These are phyloP conservation scores for Saccharum officinarum DNA, from an alignment of 176 grass and related monocot genomes.

Conservation along the genomic window DNA sequence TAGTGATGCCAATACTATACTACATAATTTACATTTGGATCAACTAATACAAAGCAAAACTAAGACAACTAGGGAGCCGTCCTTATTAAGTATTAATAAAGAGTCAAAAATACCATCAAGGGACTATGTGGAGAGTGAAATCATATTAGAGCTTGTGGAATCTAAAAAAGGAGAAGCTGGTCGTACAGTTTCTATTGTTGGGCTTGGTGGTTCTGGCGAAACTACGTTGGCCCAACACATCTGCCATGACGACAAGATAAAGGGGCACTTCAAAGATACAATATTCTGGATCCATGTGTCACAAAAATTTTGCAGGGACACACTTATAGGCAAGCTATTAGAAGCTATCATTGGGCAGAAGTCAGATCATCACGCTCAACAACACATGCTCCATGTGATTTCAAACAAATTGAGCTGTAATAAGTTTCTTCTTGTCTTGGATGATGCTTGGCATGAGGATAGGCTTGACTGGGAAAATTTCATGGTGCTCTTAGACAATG, in stretches of 20 bases:
- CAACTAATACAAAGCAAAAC: not conserved
- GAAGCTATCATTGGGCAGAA: not conserved
- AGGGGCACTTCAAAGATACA: slow-evolving; percentile 1
- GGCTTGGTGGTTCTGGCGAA: slow-evolving; percentile 27
- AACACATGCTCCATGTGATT: not conserved
- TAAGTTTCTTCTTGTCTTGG: slow-evolving; percentile 25
- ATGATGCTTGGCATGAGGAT: slow-evolving; percentile 36
- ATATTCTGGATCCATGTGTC: not conserved
- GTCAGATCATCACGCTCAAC: not conserved
- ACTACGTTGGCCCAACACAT: slow-evolving; percentile 31
- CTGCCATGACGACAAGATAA: not conserved
- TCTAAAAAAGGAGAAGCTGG: not conserved
- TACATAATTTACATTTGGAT: not conserved
- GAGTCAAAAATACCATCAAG: slow-evolving; percentile 23
- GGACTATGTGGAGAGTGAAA: not conserved
- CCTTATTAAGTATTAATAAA: not conserved
- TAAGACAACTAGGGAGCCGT: not conserved
- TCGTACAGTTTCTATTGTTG: slow-evolving; percentile 17
- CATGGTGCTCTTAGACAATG: not conserved
- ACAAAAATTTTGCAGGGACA: not conserved
- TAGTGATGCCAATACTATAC: not conserved
- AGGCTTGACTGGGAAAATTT: not conserved
- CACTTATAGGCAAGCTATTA: slow-evolving; percentile 16
- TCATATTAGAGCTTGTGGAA: slow-evolving; percentile 7
- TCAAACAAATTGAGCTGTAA: not conserved